These are phyloP conservation scores for Candida insectalens DNA, from an alignment of 805 yeast species.

Conservation along the genomic window DNA sequence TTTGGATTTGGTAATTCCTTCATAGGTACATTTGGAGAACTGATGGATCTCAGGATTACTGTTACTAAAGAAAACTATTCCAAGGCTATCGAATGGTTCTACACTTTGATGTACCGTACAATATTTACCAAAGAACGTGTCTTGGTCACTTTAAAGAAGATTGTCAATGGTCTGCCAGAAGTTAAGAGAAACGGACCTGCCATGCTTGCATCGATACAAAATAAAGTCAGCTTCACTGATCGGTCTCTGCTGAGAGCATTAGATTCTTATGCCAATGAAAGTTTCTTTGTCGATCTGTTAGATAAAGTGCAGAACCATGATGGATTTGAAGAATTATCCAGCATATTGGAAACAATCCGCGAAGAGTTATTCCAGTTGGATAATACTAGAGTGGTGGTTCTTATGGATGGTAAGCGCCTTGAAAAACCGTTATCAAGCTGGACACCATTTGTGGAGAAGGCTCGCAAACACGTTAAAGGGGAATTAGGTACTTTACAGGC, in stretches of 20 bases:
- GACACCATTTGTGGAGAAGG: slow-evolving; percentile 27
- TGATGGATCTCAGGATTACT: slow-evolving; percentile 50
- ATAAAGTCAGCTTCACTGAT: slow-evolving; percentile 35
- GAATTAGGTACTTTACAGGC: slow-evolving; percentile 7
- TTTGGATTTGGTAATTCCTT: slow-evolving; percentile 47
- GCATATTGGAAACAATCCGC: slow-evolving; percentile 44
- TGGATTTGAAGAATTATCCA: slow-evolving; percentile 40
- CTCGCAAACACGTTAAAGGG: not conserved
- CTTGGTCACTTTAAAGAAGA: slow-evolving; percentile 52
- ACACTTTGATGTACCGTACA: slow-evolving; percentile 52
- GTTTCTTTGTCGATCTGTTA: slow-evolving; percentile 37
- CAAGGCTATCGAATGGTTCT: slow-evolving; percentile 70
- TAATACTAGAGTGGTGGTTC: slow-evolving; percentile 58
- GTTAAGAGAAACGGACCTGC: slow-evolving; percentile 51
- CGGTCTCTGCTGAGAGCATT: slow-evolving; percentile 57
- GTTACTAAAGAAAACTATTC: slow-evolving; percentile 53
- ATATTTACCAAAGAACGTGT: slow-evolving; percentile 68
- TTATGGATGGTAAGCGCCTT: slow-evolving; percentile 55
- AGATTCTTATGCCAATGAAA: slow-evolving; percentile 58
- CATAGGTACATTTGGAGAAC: slow-evolving; percentile 54
- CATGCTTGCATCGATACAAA: slow-evolving; percentile 56
- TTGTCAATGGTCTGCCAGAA: slow-evolving; percentile 51
- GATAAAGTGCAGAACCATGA: slow-evolving; percentile 33
- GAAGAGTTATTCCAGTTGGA: slow-evolving; percentile 40
- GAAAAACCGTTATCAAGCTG: slow-evolving; percentile 51